Conservation (phyloP, 148 eudicot genomes). For the Chenopodium album region DNA sequence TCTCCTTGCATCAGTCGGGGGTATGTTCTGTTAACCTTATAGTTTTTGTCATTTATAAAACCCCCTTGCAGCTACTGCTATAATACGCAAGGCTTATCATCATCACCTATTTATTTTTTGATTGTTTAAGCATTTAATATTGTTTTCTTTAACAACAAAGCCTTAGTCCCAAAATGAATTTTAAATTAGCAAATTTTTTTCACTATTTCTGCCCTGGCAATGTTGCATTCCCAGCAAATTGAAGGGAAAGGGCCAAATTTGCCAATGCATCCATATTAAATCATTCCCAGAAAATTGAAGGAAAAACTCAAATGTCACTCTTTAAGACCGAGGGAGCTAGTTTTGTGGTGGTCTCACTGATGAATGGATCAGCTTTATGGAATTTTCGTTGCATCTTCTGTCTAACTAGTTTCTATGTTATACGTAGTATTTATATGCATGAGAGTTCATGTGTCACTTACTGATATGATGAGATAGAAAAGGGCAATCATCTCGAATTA, state of each 20-base stretch:
- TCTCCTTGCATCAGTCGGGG: slow-evolving; percentile 75
- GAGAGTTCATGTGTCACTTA: background rate
- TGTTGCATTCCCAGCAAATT: background rate
- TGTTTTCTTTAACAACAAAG: too few species aligned
- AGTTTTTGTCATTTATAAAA: background rate
- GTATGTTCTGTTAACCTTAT: slow-evolving; percentile 42
- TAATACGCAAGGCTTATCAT: background rate
- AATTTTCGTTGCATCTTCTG: background rate
- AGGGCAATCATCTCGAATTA: too few species aligned
- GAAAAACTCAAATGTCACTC: background rate
- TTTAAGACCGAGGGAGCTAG: background rate
- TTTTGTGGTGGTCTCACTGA: background rate
- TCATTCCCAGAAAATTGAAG: background rate
- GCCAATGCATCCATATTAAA: background rate
- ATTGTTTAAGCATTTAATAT: background rate
- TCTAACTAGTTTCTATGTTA: background rate
- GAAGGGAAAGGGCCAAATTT: background rate
- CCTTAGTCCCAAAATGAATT: too few species aligned
- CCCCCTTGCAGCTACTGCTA: background rate
- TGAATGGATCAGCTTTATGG: background rate
- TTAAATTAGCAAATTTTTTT: too few species aligned
- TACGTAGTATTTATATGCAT: background rate
- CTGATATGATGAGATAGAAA: background rate
- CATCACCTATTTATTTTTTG: background rate
- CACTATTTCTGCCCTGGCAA: background rate